Base-by-base conservation (phyloP, 1,284 basidiomycete species). In the Marasmius tenuissimus region DNA sequence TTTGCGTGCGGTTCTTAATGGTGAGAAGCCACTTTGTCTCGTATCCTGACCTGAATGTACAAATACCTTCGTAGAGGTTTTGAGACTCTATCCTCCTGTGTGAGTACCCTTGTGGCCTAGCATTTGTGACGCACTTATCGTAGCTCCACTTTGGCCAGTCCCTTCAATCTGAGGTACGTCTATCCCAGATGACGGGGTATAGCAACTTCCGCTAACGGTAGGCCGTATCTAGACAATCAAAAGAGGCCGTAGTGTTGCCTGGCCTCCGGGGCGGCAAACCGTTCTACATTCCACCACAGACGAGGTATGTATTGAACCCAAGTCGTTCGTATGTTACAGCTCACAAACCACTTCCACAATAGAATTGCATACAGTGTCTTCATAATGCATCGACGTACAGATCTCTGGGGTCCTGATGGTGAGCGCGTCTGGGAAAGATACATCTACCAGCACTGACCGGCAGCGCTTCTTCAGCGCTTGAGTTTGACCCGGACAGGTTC, bases 401-500 rank as follows among this genome's bases (percentile, higher is more conserved):
- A 72, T 37, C 66, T 72, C 5, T 75, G 73, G 73, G 72, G 73
- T 37, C 63, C 69, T 14, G 70, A 71, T 57, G 67, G 67, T 67
- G 54, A 12, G 57, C 52, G 18, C 33, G 37, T 61, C 35, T 3
- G 9, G 20, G 5, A 4, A 22, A 10, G n/a, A 22, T 45, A 3
- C 22, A 14, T 20, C 11, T 57, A 4, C 6, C 18, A 42, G 8
- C 2, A 12, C 12, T 42, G 54, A 42, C 22, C 16, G 27, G 27
- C 3, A n/a, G 12, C 14, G 11, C 38, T 20, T 7, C n/a, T 55
- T 27, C 42, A 85, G 81, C 83, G 0, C 69, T 77, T 16, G 68
- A 77, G 58, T 88, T 87, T 65, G 85, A 87, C 63, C 87, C 86
- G 0, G 82, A 86, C 63, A 75, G 86, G 3, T 87, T 85, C 75